phyloP scores from a whole-genome alignment of 2,329 filamentous ascomycete genomes.

The Didymella arachidicola region DNA sequence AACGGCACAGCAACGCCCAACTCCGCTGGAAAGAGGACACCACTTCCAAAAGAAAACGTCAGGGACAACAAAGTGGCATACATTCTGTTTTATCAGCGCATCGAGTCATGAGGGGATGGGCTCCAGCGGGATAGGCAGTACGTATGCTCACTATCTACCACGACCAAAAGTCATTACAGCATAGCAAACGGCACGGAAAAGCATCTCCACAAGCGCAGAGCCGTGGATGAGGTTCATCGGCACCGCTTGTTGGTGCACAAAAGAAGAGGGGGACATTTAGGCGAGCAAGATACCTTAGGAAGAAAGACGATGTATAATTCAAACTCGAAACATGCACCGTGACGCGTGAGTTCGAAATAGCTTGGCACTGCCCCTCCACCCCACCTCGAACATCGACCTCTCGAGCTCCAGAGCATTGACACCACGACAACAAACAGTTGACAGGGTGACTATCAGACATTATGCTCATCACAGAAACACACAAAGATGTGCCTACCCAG shows the following conservation, averaged over 20 bases:
- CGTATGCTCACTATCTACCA: conserved; percentile 17
- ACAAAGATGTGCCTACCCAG: conserved; percentile 67
- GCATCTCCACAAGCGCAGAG: conserved; percentile 23
- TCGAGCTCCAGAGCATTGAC: conserved; percentile 2
- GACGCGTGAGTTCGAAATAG: background rate
- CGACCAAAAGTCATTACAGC: conserved; percentile 23
- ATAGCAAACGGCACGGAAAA: conserved; percentile 18
- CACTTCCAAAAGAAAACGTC: conserved; percentile 62
- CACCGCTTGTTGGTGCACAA: conserved; percentile 13
- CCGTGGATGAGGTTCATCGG: conserved; percentile 23
- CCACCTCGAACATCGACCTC: conserved; percentile 15
- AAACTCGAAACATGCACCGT: background rate
- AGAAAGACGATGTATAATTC: conserved; percentile 18
- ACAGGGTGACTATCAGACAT: conserved; percentile 5
- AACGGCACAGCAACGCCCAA: conserved; percentile 69
- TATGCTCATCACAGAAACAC: conserved; percentile 68
- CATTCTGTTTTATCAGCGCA: conserved; percentile 90
- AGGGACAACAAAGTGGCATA: conserved; percentile 98
- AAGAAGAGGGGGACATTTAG: conserved; percentile 16
- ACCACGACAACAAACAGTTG: conserved; percentile 3
- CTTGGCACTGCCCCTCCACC: conserved; percentile 19
- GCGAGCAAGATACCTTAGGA: conserved; percentile 13
- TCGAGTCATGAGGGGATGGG: conserved; percentile 52
- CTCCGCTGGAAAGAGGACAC: conserved; percentile 60
- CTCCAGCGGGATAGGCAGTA: conserved; percentile 11